phyloP scores from a whole-genome alignment of 257 asterid genomes.

The Solanum sejunctum region DNA sequence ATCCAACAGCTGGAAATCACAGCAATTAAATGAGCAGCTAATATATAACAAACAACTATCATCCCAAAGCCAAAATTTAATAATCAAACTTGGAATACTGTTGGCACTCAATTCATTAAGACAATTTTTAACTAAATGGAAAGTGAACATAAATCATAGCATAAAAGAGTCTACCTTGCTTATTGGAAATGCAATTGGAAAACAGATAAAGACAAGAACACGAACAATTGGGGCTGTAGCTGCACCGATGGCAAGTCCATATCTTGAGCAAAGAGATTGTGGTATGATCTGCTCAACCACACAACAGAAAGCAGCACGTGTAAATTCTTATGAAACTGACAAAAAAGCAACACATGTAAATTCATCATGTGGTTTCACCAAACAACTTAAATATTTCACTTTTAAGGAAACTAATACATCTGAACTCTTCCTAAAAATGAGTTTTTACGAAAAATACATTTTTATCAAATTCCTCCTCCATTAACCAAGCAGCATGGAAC shows the following conservation, averaged over 20 bases:
- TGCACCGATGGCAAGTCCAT: slow-evolving; percentile 95
- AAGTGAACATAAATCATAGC: not conserved
- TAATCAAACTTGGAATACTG: not conserved
- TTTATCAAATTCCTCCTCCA: not conserved
- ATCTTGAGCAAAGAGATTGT: slow-evolving; percentile 85
- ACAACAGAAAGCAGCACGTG: not conserved
- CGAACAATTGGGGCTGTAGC: slow-evolving; percentile 71
- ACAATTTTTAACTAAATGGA: not conserved
- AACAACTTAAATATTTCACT: not conserved
- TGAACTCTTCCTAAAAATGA: not conserved
- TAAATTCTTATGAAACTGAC: not conserved
- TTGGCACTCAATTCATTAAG: not conserved
- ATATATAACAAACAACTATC: not conserved
- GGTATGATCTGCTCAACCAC: slow-evolving; percentile 65
- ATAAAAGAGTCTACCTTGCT: slow-evolving; percentile 55
- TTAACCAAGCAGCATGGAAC: not conserved
- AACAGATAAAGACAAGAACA: slow-evolving; percentile 82
- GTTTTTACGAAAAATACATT: not conserved
- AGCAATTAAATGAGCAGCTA: not conserved
- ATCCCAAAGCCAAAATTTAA: not conserved
- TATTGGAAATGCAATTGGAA: slow-evolving; percentile 97
- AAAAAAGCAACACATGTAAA: not conserved
- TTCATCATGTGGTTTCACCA: not conserved
- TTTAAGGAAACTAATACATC: not conserved
- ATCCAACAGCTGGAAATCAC: slow-evolving; percentile 52